Percentiles rank a stretch among this genome's conserved stretches.
These are phyloP conservation scores for Candida sp. DNA, from an alignment of 1,139 yeast species.

Conservation along the genomic window DNA sequence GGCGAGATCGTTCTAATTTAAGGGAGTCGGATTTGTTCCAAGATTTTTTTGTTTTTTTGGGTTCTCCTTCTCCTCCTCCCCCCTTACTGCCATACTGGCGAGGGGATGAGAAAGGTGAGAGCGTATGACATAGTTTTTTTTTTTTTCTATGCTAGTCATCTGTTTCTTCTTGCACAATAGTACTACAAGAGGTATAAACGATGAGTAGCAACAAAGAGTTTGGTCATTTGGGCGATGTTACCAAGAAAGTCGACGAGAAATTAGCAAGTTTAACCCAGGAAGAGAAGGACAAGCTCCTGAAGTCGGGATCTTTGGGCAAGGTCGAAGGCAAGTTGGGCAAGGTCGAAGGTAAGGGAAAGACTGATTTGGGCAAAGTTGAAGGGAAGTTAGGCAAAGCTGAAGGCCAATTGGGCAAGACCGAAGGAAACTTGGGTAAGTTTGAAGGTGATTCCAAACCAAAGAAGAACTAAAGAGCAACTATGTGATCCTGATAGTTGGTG, in stretches of 20 bases:
- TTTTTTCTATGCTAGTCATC: no score
- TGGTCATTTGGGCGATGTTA: conserved; percentile 18
- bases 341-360: conserved; percentile 9
- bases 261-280: conserved; percentile 1
- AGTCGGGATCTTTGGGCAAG: conserved; percentile 1
- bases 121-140: no score
- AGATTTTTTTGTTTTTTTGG: background rate
- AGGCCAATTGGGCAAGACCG: conserved; percentile 17
- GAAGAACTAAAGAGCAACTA: background rate
- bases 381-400: conserved; percentile 16
- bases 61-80: background rate
- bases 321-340: conserved; percentile 7
- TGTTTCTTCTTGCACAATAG: no score
- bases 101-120: no score
- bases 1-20: no score
- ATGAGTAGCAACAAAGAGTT: conserved; percentile 17
- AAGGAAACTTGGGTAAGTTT: conserved; percentile 11
- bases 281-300: conserved; percentile 1
- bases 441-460: conserved; percentile 4
- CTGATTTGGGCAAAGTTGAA: conserved; percentile 11
- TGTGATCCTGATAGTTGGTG: no score
- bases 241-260: conserved; percentile 8
- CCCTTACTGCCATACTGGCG: no score
- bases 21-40: background rate
- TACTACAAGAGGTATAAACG: background rate